Evolutionary conservation across 2,329 filamentous ascomycete species (phyloP), one percentile per base, ranked within the genome.

Genomic region (Penicillium sp.): DNA sequence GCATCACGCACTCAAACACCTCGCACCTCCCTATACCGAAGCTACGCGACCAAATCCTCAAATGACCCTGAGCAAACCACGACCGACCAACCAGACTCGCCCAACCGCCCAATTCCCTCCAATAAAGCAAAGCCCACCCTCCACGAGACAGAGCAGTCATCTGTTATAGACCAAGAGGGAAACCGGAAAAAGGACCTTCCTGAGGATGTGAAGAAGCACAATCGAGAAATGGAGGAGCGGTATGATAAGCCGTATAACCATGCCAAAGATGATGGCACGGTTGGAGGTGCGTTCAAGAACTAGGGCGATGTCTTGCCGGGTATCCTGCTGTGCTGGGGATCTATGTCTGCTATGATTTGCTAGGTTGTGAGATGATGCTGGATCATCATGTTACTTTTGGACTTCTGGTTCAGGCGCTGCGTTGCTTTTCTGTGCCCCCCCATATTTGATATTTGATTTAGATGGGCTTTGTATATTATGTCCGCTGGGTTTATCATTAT

Each of bases 121-220:
- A 73, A 74, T 51, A 67, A 72, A 2, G 70, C 72, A 19, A 61
- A 59, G 5, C 71, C 72, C 14, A 73, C 71, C 3, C 60, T 75
- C 11, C 60, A 49, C n/a, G 65, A 68, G 43, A 68, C 66, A 8
- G 62, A 57, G 10, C 62, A 69, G 38, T 70, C 71, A 2, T 64
- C 66, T 9, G 65, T 72, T 36, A 47, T 69, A 9, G 70, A 74
- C 38, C 42, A 53, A 3, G 50, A 69, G 6, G 72, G 72, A 0
- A 63, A 68, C 1, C 35, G 50, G 12, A 56, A 59, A 1, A 47
- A 61, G 0, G 62, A 73, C 61, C 46, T 72, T 1, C 69, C 72
- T 0, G 60, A 69, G 10, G 72, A 74, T 54, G 72, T 74, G 53
- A 72, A 66, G 51, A 48, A 55, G 50, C 72, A 74, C 57, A 75